These are phyloP conservation scores for Goffeauzyma gilvescens DNA, from an alignment of 768 basidiomycete species.

Conservation along the genomic window DNA sequence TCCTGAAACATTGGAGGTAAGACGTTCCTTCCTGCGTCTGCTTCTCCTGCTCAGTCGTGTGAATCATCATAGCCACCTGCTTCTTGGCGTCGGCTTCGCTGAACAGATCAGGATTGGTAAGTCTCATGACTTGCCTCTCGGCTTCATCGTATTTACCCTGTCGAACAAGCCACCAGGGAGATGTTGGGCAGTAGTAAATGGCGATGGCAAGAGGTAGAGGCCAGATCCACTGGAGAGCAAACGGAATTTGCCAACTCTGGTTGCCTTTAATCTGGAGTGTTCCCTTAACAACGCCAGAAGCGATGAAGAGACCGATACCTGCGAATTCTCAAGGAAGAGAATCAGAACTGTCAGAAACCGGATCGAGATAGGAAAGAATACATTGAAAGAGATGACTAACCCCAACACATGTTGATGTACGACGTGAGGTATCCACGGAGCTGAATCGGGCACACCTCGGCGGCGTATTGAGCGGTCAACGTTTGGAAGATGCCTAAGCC, in stretches of 20 bases:
- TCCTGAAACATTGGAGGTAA: slow-evolving; percentile 34
- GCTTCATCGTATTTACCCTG: slow-evolving; percentile 20
- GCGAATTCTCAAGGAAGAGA: too few relatives aligned
- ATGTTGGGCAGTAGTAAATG: slow-evolving; percentile 14
- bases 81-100: slow-evolving; percentile 25
- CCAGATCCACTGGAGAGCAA: slow-evolving; percentile 16
- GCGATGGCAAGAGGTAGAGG: slow-evolving; percentile 13
- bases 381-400: too few relatives aligned
- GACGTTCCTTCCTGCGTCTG: slow-evolving; percentile 24
- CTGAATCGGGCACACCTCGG: slow-evolving; percentile 26
- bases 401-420: slow-evolving; percentile 11
- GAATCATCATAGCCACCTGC: slow-evolving; percentile 30
- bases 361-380: too few relatives aligned
- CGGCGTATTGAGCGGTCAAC: slow-evolving; percentile 20
- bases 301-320: slow-evolving; percentile 13
- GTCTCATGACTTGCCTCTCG: slow-evolving; percentile 8
- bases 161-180: slow-evolving; percentile 31
- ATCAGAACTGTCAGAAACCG: too few relatives aligned
- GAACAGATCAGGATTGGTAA: slow-evolving; percentile 5
- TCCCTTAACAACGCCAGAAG: slow-evolving; percentile 13
- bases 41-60: slow-evolving; percentile 33
- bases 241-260: slow-evolving; percentile 4
- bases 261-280: background rate
- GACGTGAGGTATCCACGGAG: slow-evolving; percentile 24
- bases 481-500: slow-evolving; percentile 11